Evolutionary conservation across 805 yeast species (phyloP), one percentile per base, ranked within the genome.

Genomic region (Pichia paraexigua): DNA sequence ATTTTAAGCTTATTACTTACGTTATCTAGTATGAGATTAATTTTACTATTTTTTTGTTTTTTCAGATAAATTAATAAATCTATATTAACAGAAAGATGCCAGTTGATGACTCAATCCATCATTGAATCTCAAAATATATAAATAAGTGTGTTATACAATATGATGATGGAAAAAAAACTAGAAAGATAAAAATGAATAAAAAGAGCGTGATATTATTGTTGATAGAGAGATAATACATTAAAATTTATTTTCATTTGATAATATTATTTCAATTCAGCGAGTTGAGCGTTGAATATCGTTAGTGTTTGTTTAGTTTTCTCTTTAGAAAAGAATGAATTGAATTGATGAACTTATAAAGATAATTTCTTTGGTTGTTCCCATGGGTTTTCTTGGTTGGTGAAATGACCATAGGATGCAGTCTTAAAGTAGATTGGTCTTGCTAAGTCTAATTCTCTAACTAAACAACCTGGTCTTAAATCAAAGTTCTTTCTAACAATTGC

Each of bases 401-500:
- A 94, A 78, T 94, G 99, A 71, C 99, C 99, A 75, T 94, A 92
- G 52, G 96, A 86, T 66, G 99, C 99, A 65, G 99, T 94, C 85
- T 92, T 87, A 79, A 89, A 83, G 82, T 94, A 94, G 75, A 94
- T 94, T 74, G 99, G 99, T 78, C 97, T 89, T 60, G 99, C 99
- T 71, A 94, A 83, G 72, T 94, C 94, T 69, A 94, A 83, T 73
- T 91, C 97, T 74, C 77, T 88, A 70, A 94, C 99, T 73, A 94
- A 83, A 64, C 87, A 94, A 88, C 99, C 99, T 59, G 99, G 99
- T 83, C 99, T 92, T 71, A 94, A 81, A 76, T 94, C 98, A 68
- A 94, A 94, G 87, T 94, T 94, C 76, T 87, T 83, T 72, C 82
- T 79, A 76, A 94, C 86, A 71, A 94, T 89, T 58, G 76, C 87